Evolutionary conservation across 2,329 filamentous ascomycete genomes (phyloP).

Genomic region (Aureobasidium sp.): DNA sequence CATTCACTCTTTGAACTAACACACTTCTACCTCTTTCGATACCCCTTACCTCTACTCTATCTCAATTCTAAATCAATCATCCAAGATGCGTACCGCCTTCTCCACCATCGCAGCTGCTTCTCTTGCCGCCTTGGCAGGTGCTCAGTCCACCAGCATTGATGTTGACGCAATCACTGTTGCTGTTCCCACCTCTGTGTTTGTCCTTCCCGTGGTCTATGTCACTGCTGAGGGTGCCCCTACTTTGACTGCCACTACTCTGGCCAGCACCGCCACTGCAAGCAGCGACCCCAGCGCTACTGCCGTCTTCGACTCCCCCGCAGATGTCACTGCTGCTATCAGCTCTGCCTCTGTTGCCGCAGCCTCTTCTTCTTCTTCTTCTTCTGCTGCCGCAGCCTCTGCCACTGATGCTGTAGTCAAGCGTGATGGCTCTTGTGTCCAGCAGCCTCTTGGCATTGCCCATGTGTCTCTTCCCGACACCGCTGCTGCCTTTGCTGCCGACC

Average conservation of each 20-base stretch:
- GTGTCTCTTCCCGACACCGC: not conserved
- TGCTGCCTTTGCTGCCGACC: constrained; percentile 18
- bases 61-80: not conserved
- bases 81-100: constrained; percentile 1
- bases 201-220: constrained; percentile 10
- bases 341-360: not conserved
- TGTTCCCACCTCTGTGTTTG: constrained; percentile 3
- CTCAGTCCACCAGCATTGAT: not conserved
- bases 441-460: not conserved
- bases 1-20: constrained; percentile 6
- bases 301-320: constrained; percentile 8
- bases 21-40: constrained; percentile 1
- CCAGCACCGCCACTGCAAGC: not conserved
- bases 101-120: constrained; percentile 7
- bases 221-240: constrained; percentile 2
- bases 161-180: constrained; percentile 4
- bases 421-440: constrained; percentile 3
- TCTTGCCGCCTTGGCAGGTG: constrained; percentile 2
- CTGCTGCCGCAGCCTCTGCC: not conserved
- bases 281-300: constrained; percentile 2
- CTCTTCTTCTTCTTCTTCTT: not conserved
- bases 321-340: not conserved
- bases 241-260: constrained; percentile 7
- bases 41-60: not conserved
- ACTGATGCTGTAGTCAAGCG: not conserved